Percentiles rank a stretch among this genome's conserved stretches.
These are phyloP conservation scores for Talinum fruticosum DNA, from an alignment of 148 eudicot species.

Conservation along the genomic window DNA sequence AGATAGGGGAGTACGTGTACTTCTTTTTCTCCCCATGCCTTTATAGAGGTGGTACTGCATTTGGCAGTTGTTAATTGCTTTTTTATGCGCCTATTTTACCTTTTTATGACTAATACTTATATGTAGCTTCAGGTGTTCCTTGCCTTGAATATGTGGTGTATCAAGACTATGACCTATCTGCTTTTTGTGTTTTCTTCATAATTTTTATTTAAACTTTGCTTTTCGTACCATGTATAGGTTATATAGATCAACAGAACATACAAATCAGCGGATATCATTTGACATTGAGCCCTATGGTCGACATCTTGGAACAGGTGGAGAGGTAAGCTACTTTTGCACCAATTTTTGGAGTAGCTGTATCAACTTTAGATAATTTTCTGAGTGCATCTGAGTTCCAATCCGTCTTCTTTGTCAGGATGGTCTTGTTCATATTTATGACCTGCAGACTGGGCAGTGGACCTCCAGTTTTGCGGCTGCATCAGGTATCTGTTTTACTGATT, in stretches of 20 bases:
- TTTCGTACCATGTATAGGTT: constrained; percentile 41
- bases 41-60: not conserved
- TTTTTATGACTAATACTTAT: not conserved
- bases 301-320: constrained; percentile 95
- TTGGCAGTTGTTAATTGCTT: not conserved
- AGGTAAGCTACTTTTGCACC: constrained; percentile 42
- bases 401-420: constrained; percentile 60
- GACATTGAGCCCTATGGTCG: constrained; percentile 88
- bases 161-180: not conserved
- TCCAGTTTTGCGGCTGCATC: constrained; percentile 90
- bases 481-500: constrained; percentile 39
- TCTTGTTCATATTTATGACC: constrained; percentile 83
- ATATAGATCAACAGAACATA: constrained; percentile 83
- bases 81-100: not conserved
- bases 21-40: not conserved
- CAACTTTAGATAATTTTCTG: not conserved
- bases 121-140: not conserved
- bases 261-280: constrained; percentile 88
- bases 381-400: not conserved
- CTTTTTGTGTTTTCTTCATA: not conserved
- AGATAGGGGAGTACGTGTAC: not conserved
- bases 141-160: not conserved
- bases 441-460: constrained; percentile 94
- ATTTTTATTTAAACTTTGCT: not conserved
- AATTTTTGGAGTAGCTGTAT: not conserved